Conservation (phyloP, 441 rosid species). For the Bruguiera hainesii region DNA sequence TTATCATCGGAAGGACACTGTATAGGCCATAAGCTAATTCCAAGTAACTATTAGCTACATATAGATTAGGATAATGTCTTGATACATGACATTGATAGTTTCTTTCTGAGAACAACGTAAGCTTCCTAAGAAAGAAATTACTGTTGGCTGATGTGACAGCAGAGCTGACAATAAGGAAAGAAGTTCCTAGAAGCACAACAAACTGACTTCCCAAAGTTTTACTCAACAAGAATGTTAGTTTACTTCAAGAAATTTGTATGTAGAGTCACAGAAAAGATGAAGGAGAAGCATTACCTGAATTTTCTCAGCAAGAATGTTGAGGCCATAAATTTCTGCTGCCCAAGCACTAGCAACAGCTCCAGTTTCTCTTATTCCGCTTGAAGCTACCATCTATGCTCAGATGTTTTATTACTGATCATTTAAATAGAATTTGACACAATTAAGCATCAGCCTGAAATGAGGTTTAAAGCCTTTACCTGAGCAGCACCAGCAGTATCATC, state of each 20-base stretch:
- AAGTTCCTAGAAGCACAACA: no score
- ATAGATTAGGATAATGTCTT: neutral
- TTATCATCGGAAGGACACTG: neutral
- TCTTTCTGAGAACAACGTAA: neutral
- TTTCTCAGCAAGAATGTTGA: conserved; percentile 66
- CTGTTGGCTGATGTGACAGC: no score
- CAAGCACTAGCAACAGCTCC: conserved; percentile 92
- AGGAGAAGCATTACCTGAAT: conserved; percentile 52
- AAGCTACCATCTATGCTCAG: conserved; percentile 51
- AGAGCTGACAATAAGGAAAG: no score
- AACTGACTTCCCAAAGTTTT: neutral
- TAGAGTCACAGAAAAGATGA: conserved; percentile 4
- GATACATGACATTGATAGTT: neutral
- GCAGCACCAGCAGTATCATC: conserved; percentile 94
- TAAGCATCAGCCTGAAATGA: conserved; percentile 3
- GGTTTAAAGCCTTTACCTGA: conserved; percentile 43
- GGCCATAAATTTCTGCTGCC: conserved; percentile 88
- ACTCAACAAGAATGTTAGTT: neutral
- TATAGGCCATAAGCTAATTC: neutral
- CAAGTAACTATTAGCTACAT: neutral
- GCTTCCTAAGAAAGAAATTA: neutral
- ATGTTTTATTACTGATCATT: conserved; percentile 5
- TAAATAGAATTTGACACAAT: conserved; percentile 6
- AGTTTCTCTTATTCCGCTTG: conserved; percentile 46
- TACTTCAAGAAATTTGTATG: neutral